Base-by-base conservation (phyloP, 1,139 yeast genomes). In the Candida albicans region DNA sequence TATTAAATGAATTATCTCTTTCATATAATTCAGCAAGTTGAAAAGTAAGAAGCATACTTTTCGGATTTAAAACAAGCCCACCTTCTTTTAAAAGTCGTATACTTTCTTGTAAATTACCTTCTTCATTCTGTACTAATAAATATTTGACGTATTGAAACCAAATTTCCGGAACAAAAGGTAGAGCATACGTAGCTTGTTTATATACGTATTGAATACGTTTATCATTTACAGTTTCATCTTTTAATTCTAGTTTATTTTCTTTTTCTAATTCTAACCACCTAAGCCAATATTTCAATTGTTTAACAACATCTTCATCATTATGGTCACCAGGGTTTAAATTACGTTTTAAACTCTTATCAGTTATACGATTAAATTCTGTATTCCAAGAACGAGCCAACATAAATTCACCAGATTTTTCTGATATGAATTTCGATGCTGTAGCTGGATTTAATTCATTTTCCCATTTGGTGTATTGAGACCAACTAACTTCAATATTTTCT, bases 381-480 rank as follows among this genome's bases (percentile, higher is more conserved):
- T 81, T 79, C 68, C 88, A 75, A 0, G 95, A 80, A 52, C 97
- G 75, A 1, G 96, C 95, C 49, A 81, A 82, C 96, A 91, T 88
- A 60, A 90, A 93, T n/a, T 81, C 85, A 2, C 89, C 82, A 12
- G 95, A 85, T 50, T 82, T 77, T 54, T 91, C 98, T 33, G 87
- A 84, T 45, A 91, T 82, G 58, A 86, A 84, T 61, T 89, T 89
- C 56, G 96, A 80, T 2, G 97, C 95, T 5, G 95, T 87, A 24
- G 84, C 70, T 27, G 86, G 74, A 58, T 84, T 87, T 15, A 84
- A 67, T 39, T 81, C 85, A 53, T 83, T 87, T 62, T 93, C 98
- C 83, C 95, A 93, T 47, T 76, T 72, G 28, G 88, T 84, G 61
- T 90, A 93, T 40, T 73, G 82, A 46, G 81, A 72, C 99, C 99